phyloP scores from a whole-genome alignment of 306 rosid genomes.

The Leucaena leucocephala region DNA sequence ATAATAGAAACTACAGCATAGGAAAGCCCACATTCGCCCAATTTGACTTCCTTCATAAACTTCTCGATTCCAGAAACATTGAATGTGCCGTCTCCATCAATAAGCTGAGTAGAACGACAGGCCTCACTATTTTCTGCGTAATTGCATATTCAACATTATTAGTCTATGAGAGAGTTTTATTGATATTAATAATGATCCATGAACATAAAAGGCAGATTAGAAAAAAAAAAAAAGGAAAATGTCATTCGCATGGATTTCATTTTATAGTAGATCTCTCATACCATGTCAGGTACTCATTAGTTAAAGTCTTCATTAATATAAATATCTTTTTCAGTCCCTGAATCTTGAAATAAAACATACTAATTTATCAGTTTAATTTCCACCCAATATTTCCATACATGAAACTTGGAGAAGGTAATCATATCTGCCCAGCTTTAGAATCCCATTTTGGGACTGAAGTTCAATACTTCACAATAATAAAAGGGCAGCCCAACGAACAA shows the following conservation, averaged over 20 bases:
- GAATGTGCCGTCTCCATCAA: conserved; percentile 91
- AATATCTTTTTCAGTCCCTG: conserved; percentile 1
- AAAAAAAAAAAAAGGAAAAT: not conserved
- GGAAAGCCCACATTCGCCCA: conserved; percentile 92
- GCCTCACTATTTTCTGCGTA: conserved; percentile 52
- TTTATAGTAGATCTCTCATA: not conserved
- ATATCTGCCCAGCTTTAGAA: not conserved
- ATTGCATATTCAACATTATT: conserved; percentile 18
- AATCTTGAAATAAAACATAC: conserved; percentile 17
- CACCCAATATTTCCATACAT: conserved; percentile 27
- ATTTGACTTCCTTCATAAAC: conserved; percentile 79
- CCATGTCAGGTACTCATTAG: not conserved
- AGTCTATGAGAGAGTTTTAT: not conserved
- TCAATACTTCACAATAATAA: no score
- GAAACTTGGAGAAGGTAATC: not conserved
- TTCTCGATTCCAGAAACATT: conserved; percentile 70
- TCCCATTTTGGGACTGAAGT: not conserved
- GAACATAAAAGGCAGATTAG: conserved; percentile 23
- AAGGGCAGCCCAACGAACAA: no score
- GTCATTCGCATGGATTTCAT: not conserved
- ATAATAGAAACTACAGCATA: conserved; percentile 93
- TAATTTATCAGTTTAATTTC: conserved; percentile 31
- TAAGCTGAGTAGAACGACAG: conserved; percentile 80
- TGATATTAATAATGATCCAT: conserved; percentile 13
- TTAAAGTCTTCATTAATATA: not conserved